Conservation (phyloP, 1,284 basidiomycete genomes). For the Wolfiporia cocos region DNA sequence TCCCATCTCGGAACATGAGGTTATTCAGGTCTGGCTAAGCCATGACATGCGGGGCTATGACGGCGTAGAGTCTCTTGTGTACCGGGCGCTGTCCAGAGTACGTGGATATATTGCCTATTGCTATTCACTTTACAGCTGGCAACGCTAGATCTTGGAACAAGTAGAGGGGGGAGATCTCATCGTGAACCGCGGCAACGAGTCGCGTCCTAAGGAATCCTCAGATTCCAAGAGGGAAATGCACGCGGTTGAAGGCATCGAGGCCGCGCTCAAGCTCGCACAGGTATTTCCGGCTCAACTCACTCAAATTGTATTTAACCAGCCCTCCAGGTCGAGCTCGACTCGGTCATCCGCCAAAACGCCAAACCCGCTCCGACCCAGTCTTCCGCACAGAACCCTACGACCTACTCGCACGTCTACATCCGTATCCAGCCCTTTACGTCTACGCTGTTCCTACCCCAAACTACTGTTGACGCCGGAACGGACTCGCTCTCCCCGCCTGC, state of each 20-base stretch:
- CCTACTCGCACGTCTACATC: constrained; percentile 88
- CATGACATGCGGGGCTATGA: constrained; percentile 98
- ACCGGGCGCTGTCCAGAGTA: constrained; percentile 76
- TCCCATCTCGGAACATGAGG: constrained; percentile 96
- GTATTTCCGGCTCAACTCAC: no score
- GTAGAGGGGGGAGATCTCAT: constrained; percentile 90
- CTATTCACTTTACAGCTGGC: constrained; percentile 5
- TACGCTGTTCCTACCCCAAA: constrained; percentile 39
- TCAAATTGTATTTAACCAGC: no score
- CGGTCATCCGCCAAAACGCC: constrained; percentile 61
- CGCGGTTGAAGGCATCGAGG: constrained; percentile 77
- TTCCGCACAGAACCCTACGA: constrained; percentile 65
- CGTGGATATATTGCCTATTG: constrained; percentile 20
- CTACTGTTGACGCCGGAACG: constrained; percentile 10
- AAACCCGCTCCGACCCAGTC: constrained; percentile 37
- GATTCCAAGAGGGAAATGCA: constrained; percentile 65
- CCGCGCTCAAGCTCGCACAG: constrained; percentile 77
- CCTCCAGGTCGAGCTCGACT: constrained; percentile 82
- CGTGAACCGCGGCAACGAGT: constrained; percentile 81
- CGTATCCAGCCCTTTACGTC: constrained; percentile 87
- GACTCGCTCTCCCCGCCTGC: constrained; percentile 19
- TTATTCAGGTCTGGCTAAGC: constrained; percentile 91
- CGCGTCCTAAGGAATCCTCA: constrained; percentile 51
- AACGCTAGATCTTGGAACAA: constrained; percentile 79
- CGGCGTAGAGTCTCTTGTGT: constrained; percentile 94